These are phyloP conservation scores for Phyllosticta ampelicida DNA, from an alignment of 2,329 filamentous ascomycete genomes.

Conservation along the genomic window DNA sequence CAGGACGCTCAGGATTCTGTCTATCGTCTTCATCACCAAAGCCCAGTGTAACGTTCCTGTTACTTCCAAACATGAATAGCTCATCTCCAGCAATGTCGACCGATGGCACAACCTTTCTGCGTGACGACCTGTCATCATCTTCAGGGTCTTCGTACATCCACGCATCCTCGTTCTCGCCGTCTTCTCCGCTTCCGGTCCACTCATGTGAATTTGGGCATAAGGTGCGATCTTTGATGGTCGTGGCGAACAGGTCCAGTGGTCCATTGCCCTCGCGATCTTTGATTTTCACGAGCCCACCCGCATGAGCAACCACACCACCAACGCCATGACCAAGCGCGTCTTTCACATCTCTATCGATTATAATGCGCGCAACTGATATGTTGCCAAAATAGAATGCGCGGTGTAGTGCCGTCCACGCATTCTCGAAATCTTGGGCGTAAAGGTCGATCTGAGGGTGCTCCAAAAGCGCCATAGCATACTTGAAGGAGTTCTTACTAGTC, in stretches of 20 bases:
- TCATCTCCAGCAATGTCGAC: conserved; percentile 59
- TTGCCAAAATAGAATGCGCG: conserved; percentile 85
- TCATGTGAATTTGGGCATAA: conserved; percentile 34
- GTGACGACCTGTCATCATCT: conserved; percentile 18
- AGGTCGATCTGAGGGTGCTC: conserved; percentile 76
- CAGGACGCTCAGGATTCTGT: conserved; percentile 80
- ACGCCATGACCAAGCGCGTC: conserved; percentile 53
- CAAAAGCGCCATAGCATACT: conserved; percentile 69
- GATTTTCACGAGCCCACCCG: conserved; percentile 75
- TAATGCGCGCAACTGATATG: conserved; percentile 68
- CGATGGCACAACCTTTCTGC: conserved; percentile 16
- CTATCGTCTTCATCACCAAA: conserved; percentile 94
- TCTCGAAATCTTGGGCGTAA: conserved; percentile 79
- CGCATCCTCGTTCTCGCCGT: conserved; percentile 47
- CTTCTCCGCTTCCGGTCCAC: conserved; percentile 25
- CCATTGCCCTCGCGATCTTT: conserved; percentile 94
- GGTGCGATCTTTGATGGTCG: conserved; percentile 72
- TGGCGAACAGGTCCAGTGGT: conserved; percentile 84
- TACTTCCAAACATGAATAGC: conserved; percentile 88
- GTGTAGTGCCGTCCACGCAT: conserved; percentile 91
- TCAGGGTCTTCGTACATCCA: conserved; percentile 27
- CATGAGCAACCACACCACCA: conserved; percentile 47
- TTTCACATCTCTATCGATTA: conserved; percentile 66
- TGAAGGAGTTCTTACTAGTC: conserved; percentile 53
- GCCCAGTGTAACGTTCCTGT: conserved; percentile 85